Evolutionary conservation across 2,329 filamentous ascomycete genomes (phyloP).

Genomic region (Helotiales sp.): DNA sequence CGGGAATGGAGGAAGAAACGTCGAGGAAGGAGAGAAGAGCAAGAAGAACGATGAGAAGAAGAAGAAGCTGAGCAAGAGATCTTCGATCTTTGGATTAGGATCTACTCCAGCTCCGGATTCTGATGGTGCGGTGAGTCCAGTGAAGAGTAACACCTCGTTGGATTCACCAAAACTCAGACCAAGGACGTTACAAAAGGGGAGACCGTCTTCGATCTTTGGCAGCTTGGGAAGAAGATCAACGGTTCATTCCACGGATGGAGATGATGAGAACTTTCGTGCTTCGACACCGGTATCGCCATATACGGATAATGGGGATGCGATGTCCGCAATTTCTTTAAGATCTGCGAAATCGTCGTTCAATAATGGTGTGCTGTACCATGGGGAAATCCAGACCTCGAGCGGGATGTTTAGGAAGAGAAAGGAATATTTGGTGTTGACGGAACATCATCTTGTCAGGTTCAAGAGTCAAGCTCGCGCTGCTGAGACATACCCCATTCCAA

Average conservation of each 20-base stretch:
- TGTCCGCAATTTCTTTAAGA: constrained; percentile 19
- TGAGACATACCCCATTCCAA: constrained; percentile 60
- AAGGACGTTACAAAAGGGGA: constrained; percentile 32
- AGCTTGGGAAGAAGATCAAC: constrained; percentile 35
- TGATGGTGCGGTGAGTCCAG: constrained; percentile 26
- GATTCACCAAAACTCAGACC: constrained; percentile 30
- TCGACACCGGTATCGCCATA: constrained; percentile 29
- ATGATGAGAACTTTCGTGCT: constrained; percentile 22
- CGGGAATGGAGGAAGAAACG: too few relatives aligned
- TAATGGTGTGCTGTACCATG: constrained; percentile 59
- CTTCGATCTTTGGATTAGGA: constrained; percentile 31
- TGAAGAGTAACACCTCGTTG: constrained; percentile 19
- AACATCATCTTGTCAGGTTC: constrained; percentile 66
- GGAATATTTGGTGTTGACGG: constrained; percentile 71
- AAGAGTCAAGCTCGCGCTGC: constrained; percentile 66
- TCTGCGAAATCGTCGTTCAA: constrained; percentile 16
- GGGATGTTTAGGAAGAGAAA: constrained; percentile 72
- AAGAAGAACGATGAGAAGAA: constrained; percentile 32
- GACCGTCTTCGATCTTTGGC: constrained; percentile 36
- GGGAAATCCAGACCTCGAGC: constrained; percentile 68
- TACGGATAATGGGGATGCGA: background rate
- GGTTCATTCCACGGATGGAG: constrained; percentile 28
- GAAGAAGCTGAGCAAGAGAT: constrained; percentile 31
- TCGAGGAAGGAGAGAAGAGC: constrained; percentile 23
- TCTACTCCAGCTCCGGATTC: constrained; percentile 21